Evolutionary conservation across 1,284 basidiomycete genomes (phyloP).

Genomic region (Ganoderma multipileum): DNA sequence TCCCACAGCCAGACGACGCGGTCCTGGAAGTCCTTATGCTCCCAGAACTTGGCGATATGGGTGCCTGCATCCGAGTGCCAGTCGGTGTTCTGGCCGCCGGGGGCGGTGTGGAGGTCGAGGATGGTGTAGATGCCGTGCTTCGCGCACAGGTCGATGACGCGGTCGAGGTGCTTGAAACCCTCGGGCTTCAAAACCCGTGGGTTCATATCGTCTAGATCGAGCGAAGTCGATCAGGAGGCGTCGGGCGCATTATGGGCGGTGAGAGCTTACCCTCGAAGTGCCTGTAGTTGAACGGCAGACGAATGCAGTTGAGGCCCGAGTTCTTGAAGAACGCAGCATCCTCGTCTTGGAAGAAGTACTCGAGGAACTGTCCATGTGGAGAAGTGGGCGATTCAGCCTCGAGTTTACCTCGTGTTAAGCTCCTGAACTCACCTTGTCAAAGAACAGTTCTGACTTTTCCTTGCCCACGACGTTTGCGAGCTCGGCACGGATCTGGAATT

Average conservation of each 20-base stretch:
- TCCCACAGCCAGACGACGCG: constrained; percentile 75
- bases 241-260: constrained; percentile 34
- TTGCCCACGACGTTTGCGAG: constrained; percentile 70
- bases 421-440: constrained; percentile 64
- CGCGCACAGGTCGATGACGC: constrained; percentile 65
- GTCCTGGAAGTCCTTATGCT: constrained; percentile 70
- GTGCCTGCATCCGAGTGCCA: constrained; percentile 63
- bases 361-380: constrained; percentile 63
- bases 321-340: constrained; percentile 76
- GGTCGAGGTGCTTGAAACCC: constrained; percentile 72
- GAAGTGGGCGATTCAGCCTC: neutral
- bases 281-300: constrained; percentile 71
- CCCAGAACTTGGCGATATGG: constrained; percentile 71
- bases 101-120: constrained; percentile 68
- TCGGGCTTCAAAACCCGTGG: constrained; percentile 65
- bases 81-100: constrained; percentile 67
- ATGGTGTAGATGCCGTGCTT: constrained; percentile 66
- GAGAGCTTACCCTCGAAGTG: constrained; percentile 58
- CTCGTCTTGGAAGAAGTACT: constrained; percentile 75
- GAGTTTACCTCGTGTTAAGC: neutral
- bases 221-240: neutral
- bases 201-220: constrained; percentile 66
- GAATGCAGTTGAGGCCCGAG: constrained; percentile 76
- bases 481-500: constrained; percentile 72
- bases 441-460: constrained; percentile 79